phyloP scores from a whole-genome alignment of 768 basidiomycete genomes.

The Lenzites betulinus region DNA sequence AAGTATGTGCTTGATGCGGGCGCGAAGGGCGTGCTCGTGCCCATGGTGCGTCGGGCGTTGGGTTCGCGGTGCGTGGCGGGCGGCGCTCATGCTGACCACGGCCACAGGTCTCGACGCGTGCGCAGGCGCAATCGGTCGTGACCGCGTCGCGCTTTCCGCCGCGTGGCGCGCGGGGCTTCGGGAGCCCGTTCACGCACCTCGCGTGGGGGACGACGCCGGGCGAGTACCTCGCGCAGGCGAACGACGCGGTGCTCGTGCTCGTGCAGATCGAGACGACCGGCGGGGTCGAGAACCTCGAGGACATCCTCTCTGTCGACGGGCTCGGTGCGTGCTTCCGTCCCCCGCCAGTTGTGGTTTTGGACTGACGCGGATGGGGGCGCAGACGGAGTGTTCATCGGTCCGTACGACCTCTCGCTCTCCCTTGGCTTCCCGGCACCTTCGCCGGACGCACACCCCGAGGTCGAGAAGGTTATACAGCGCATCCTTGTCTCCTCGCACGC shows the following conservation, averaged over 20 bases:
- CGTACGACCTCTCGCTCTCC: conserved; percentile 66
- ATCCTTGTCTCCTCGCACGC: conserved; percentile 52
- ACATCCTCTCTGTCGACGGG: conserved; percentile 41
- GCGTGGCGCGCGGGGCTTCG: conserved; percentile 61
- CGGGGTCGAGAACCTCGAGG: conserved; percentile 44
- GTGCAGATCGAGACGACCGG: conserved; percentile 47
- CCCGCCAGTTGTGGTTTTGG: too few species aligned
- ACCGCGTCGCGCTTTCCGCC: conserved; percentile 65
- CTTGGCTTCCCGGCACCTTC: conserved; percentile 61
- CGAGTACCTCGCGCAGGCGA: conserved; percentile 56
- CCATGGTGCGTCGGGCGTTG: conserved; percentile 56
- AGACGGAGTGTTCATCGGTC: conserved; percentile 65
- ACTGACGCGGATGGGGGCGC: not conserved
- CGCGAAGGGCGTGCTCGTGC: conserved; percentile 63
- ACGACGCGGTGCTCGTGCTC: conserved; percentile 37
- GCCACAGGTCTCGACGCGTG: conserved; percentile 55
- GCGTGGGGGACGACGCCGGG: conserved; percentile 52
- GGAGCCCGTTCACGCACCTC: conserved; percentile 61
- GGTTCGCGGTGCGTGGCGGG: too few species aligned
- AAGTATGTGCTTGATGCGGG: conserved; percentile 72
- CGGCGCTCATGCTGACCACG: too few species aligned
- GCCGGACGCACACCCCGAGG: conserved; percentile 65
- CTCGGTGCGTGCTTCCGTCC: conserved; percentile 29
- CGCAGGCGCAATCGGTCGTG: conserved; percentile 58
- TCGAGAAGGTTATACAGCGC: conserved; percentile 58